phyloP scores from a whole-genome alignment of 768 basidiomycete genomes.

The Glaciozyma antarctica region DNA sequence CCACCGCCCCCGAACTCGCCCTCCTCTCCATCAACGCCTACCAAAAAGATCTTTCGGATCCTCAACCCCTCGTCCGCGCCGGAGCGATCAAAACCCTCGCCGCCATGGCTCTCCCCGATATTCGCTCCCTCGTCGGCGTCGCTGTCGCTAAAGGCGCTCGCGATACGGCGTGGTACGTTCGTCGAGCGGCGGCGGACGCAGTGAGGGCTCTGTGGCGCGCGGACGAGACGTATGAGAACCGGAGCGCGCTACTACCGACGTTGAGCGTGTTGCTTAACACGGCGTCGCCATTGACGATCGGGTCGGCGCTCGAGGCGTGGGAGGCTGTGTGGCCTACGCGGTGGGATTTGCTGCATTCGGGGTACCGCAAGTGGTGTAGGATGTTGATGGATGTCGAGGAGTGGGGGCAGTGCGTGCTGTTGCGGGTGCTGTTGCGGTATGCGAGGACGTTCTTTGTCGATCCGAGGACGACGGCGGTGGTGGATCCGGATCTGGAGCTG shows the following conservation, averaged over 20 bases:
- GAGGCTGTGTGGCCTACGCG: constrained; percentile 74
- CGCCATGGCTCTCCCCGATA: constrained; percentile 81
- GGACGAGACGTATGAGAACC: constrained; percentile 61
- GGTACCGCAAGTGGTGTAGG: constrained; percentile 74
- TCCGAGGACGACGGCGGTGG: constrained; percentile 14
- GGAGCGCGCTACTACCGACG: constrained; percentile 50
- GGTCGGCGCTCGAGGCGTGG: constrained; percentile 76
- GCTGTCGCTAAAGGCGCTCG: constrained; percentile 86
- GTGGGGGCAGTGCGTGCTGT: constrained; percentile 81
- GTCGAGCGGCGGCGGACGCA: constrained; percentile 83
- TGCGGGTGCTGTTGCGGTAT: constrained; percentile 71
- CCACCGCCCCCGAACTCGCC: constrained; percentile 86
- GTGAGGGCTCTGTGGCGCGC: constrained; percentile 43
- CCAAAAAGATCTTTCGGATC: constrained; percentile 87
- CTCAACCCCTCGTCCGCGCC: constrained; percentile 85
- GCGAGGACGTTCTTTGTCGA: constrained; percentile 47
- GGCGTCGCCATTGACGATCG: constrained; percentile 75
- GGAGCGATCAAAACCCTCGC: constrained; percentile 91
- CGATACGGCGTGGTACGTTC: constrained; percentile 87
- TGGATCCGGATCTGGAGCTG: constrained; percentile 66
- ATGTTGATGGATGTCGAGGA: constrained; percentile 86
- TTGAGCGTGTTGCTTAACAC: constrained; percentile 48
- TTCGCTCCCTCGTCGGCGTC: constrained; percentile 70
- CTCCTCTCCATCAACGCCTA: constrained; percentile 96
- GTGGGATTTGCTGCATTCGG: constrained; percentile 70